A percentile compares a stretch with the other conserved stretches of the same genome.
phyloP scores from a whole-genome alignment of 768 basidiomycete species.

The Phylloporus sp. region DNA sequence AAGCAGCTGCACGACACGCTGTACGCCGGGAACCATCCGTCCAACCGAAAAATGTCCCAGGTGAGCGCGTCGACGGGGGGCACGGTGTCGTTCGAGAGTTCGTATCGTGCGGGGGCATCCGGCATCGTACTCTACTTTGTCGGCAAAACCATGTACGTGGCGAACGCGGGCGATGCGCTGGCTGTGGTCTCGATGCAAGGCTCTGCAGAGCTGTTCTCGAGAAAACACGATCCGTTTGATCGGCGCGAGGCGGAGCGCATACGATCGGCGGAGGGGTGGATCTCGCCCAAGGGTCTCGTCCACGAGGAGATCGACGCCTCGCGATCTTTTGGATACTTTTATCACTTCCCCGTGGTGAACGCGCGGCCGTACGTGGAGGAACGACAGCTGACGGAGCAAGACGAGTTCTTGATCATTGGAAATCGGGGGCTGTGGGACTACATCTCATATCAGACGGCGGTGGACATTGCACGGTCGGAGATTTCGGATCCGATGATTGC shows the following conservation, averaged over 20 bases:
- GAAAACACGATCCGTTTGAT: constrained; percentile 87
- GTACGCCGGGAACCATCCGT: constrained; percentile 36
- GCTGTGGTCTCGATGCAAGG: constrained; percentile 83
- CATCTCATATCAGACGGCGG: constrained; percentile 91
- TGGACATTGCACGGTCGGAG: constrained; percentile 86
- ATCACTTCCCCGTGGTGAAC: constrained; percentile 85
- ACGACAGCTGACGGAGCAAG: constrained; percentile 69
- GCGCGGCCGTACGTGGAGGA: constrained; percentile 74
- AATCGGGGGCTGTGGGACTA: constrained; percentile 93
- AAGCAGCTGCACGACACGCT: constrained; percentile 70
- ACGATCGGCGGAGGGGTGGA: constrained; percentile 87
- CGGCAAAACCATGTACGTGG: constrained; percentile 77
- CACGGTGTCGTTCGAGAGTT: constrained; percentile 36
- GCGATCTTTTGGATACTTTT: constrained; percentile 91
- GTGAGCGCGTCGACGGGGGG: constrained; percentile 44
- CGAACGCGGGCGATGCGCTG: constrained; percentile 83
- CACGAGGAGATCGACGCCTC: constrained; percentile 91
- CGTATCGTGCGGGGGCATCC: constrained; percentile 70
- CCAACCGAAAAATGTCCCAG: constrained; percentile 67
- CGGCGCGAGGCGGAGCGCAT: constrained; percentile 81
- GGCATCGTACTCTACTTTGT: constrained; percentile 84
- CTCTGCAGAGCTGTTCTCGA: constrained; percentile 66
- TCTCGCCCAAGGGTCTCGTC: constrained; percentile 84
- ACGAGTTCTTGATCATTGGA: constrained; percentile 95
- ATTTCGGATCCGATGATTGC: constrained; percentile 75